A percentile compares a stretch with the other conserved stretches of the same genome.
Conservation (phyloP, 2,329 filamentous ascomycete genomes). For the Ambrosiella cleistominuta region DNA sequence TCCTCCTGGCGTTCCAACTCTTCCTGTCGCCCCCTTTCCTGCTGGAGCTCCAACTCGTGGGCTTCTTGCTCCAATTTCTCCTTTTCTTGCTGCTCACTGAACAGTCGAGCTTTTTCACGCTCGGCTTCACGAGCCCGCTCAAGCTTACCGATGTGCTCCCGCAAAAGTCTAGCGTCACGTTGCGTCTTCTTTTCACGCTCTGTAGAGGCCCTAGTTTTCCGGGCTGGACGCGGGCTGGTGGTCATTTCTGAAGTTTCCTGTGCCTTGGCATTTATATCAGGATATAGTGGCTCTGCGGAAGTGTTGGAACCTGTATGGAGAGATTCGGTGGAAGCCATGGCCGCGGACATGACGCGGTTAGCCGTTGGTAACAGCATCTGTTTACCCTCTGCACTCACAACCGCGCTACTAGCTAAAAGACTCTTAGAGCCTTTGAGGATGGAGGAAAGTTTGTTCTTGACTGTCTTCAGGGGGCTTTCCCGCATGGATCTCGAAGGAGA, state of each 20-base stretch:
- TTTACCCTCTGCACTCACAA: conserved; percentile 44
- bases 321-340: conserved; percentile 31
- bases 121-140: conserved; percentile 55
- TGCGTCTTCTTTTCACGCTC: conserved; percentile 49
- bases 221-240: conserved; percentile 24
- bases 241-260: conserved; percentile 2
- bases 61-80: conserved; percentile 26
- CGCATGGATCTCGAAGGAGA: conserved; percentile 38
- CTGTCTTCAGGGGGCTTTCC: conserved; percentile 75
- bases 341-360: conserved; percentile 27
- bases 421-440: conserved; percentile 77
- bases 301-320: conserved; percentile 19
- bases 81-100: conserved; percentile 41
- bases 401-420: conserved; percentile 62
- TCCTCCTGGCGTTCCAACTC: conserved; percentile 4
- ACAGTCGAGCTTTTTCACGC: conserved; percentile 45
- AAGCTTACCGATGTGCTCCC: conserved; percentile 43
- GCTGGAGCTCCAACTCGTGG: conserved; percentile 16
- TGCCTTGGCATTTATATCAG: conserved; percentile 21
- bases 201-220: conserved; percentile 38
- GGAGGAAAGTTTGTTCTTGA: conserved; percentile 82
- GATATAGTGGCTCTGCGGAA: conserved; percentile 25
- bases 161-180: conserved; percentile 43
- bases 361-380: conserved; percentile 38
- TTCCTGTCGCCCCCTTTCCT: conserved; percentile 11